Evolutionary conservation across 73 alveolate species (phyloP).

Genomic region (Tetrahymena elliotti): DNA sequence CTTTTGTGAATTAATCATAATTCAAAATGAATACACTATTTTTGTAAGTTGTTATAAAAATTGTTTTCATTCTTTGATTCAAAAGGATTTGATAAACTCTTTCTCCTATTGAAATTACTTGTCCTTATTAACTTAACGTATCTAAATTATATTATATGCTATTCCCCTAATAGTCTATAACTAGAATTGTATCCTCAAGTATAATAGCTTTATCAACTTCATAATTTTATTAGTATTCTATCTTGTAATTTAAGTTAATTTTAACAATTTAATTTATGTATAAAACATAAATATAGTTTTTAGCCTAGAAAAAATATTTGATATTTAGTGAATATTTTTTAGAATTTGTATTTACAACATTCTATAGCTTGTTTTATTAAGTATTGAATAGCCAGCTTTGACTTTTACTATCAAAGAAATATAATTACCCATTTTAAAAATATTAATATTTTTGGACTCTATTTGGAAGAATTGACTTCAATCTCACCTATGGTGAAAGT

Average conservation of each 20-base stretch:
- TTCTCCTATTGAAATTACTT: neutral
- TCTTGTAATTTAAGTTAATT: neutral
- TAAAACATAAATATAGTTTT: neutral
- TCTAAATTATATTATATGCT: neutral
- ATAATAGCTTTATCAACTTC: neutral
- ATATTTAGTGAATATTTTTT: neutral
- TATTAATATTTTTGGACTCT: neutral
- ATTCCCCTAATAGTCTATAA: neutral
- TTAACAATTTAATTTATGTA: neutral
- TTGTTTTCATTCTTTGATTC: neutral
- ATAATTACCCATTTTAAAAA: neutral
- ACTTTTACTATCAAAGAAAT: neutral
- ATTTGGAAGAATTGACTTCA: neutral
- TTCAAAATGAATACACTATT: neutral
- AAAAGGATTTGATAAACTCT: neutral
- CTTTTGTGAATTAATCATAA: neutral
- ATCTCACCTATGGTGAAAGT: neutral
- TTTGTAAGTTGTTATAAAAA: neutral
- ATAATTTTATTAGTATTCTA: neutral
- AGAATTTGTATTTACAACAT: neutral
- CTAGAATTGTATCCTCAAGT: neutral
- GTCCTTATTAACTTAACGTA: neutral
- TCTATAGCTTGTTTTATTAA: neutral
- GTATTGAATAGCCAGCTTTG: neutral
- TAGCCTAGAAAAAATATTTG: neutral